A percentile compares a stretch with the other conserved stretches of the same genome.
Conservation (phyloP, 1,284 basidiomycete genomes). For the Sporisorium iseilematis-ciliati region DNA sequence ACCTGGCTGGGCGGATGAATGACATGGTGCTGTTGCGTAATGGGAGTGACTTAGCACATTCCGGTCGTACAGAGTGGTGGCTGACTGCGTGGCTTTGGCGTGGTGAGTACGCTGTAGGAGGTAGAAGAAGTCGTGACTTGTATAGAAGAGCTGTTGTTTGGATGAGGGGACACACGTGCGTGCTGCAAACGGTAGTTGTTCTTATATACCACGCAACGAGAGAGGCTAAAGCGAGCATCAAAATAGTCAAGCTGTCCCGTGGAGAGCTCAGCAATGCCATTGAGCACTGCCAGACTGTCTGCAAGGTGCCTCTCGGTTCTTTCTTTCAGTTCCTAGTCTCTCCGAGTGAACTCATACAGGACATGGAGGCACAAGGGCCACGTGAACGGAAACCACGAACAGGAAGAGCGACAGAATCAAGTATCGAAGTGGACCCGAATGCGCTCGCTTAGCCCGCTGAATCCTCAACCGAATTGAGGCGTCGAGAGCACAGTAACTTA, state of each 20-base stretch:
- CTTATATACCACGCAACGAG: no score
- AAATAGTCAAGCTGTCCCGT: no score
- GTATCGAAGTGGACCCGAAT: not conserved
- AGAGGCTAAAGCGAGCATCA: no score
- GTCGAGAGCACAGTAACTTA: not conserved
- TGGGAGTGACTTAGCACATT: not conserved
- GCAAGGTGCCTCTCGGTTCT: not conserved
- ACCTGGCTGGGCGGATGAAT: not conserved
- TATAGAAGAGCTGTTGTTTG: no score
- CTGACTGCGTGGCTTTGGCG: no score
- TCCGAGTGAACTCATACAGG: not conserved
- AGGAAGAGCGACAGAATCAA: not conserved
- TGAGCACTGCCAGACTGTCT: not conserved
- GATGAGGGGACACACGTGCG: no score
- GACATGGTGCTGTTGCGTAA: not conserved
- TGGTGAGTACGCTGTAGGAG: no score
- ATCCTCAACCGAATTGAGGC: not conserved
- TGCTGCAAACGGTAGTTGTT: no score
- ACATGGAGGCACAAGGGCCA: not conserved
- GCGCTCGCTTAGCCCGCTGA: not conserved
- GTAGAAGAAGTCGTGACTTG: no score
- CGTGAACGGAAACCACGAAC: not conserved
- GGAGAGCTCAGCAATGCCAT: no score
- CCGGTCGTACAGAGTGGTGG: no score
- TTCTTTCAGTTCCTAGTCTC: not conserved